phyloP scores from a whole-genome alignment of 1,284 basidiomycete species.

The Dichomitus squalens region DNA sequence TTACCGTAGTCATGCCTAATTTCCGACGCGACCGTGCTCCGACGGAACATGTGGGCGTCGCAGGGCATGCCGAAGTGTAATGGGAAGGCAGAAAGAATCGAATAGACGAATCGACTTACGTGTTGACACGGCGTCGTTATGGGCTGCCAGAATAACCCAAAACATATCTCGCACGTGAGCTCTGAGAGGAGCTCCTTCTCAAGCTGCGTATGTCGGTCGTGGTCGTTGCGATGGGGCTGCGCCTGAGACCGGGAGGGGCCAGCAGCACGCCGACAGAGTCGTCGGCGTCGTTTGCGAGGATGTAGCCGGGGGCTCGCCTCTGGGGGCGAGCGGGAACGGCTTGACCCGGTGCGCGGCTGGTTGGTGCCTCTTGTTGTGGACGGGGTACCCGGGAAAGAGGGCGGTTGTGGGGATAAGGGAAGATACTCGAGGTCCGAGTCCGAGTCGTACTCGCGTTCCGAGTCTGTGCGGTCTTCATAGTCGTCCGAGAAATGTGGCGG shows the following conservation, averaged over 20 bases:
- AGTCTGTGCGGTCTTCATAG: conserved; percentile 28
- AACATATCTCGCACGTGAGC: conserved; percentile 91
- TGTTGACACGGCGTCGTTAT: conserved; percentile 95
- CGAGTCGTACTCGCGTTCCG: conserved; percentile 28
- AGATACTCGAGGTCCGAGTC: conserved; percentile 25
- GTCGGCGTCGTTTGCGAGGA: conserved; percentile 30
- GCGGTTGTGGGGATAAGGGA: conserved; percentile 13
- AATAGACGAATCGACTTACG: conserved; percentile 46
- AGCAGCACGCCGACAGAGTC: conserved; percentile 15
- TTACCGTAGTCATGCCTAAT: too few species aligned
- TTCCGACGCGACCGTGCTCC: conserved; percentile 54
- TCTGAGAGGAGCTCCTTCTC: conserved; percentile 75
- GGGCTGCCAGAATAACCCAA: conserved; percentile 81
- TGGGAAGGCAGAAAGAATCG: background rate
- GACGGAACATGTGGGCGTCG: conserved; percentile 87
- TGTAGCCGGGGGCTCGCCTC: conserved; percentile 13
- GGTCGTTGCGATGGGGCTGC: conserved; percentile 28
- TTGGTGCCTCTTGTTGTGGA: background rate
- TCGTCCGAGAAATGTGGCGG: conserved; percentile 19
- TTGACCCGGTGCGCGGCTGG: background rate
- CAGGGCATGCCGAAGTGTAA: conserved; percentile 91
- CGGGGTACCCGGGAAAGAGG: conserved; percentile 1
- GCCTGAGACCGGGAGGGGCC: conserved; percentile 8
- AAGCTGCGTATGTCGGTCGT: conserved; percentile 42
- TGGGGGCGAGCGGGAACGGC: conserved; percentile 14